Evolutionary conservation across 139 green algal species (phyloP), one percentile per base, ranked within the genome.

Genomic region (Dunaliella sp.): DNA sequence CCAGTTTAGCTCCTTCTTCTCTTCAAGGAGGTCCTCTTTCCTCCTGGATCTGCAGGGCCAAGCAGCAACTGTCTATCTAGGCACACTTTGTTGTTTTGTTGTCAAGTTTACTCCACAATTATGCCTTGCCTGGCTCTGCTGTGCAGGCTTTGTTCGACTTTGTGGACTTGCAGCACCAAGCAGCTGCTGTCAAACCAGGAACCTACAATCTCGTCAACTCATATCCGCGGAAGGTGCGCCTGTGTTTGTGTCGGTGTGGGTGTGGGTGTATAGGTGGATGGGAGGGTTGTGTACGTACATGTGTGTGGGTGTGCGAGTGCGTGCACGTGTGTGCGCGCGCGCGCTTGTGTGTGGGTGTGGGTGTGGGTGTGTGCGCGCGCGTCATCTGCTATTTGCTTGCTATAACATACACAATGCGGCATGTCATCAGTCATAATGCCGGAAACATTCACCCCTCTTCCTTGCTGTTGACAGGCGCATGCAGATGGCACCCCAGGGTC

Each of bases 81-180:
- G n/a, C n/a, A n/a, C n/a, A n/a, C n/a, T n/a, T n/a, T n/a, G n/a
- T n/a, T n/a, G n/a, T n/a, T n/a, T n/a, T n/a, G n/a, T n/a, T n/a
- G n/a, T n/a, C n/a, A n/a, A n/a, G n/a, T n/a, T n/a, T n/a, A n/a
- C n/a, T n/a, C n/a, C n/a, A n/a, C n/a, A n/a, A n/a, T n/a, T n/a
- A n/a, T n/a, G n/a, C n/a, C n/a, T n/a, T n/a, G n/a, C n/a, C n/a
- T n/a, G n/a, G n/a, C n/a, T n/a, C n/a, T 78, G 73, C 73, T 78
- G 34, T 96, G 82, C 83, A 85, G 38, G 75, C 88, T 25, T 74
- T 97, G 32, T 98, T 97, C 85, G 93, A 96, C 81, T 97, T 93
- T 76, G 90, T 98, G 35, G 95, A 97, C 78, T 88, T 96, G 24
- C 38, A 91, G 65, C 82, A 88, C n/a, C 81, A 81, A 26, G 79